Conservation (phyloP, 176 grass and related monocot genomes). For the Oropetium thomaeum region DNA sequence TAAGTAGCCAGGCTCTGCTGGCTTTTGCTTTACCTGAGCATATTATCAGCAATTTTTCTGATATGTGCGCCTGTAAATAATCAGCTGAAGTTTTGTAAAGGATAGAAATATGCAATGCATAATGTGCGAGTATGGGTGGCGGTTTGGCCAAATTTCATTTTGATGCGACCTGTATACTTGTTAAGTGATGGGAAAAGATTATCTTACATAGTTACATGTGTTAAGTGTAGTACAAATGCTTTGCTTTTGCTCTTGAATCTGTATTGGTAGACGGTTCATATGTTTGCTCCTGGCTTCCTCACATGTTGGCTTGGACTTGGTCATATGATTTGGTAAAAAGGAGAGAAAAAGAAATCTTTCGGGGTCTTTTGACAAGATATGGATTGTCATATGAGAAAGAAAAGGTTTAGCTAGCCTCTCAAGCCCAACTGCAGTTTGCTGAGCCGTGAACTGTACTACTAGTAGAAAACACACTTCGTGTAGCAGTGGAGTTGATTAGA, state of each 20-base stretch:
- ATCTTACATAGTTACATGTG: no score
- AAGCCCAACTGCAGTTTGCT: neutral
- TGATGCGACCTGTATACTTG: neutral
- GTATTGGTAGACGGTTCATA: neutral
- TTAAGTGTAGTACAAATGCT: no score
- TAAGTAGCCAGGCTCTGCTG: neutral
- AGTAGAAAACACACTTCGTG: neutral
- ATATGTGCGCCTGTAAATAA: slow-evolving; percentile 31
- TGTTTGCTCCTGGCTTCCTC: neutral
- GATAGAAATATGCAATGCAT: neutral
- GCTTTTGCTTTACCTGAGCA: neutral
- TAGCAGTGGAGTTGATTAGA: neutral
- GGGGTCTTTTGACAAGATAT: neutral
- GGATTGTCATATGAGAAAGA: neutral
- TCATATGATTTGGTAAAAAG: neutral
- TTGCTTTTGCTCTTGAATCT: no score
- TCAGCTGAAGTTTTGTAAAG: slow-evolving; percentile 19
- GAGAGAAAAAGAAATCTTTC: neutral
- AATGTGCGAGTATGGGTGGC: slow-evolving; percentile 9
- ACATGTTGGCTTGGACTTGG: neutral
- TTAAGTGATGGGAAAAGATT: no score
- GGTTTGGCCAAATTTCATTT: neutral
- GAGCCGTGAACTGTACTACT: no score
- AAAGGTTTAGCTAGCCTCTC: neutral
- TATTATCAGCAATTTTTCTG: slow-evolving; percentile 8